Evolutionary conservation across 352 stramenopile species (phyloP).

Genomic region (Thraustochytrium sp.): DNA sequence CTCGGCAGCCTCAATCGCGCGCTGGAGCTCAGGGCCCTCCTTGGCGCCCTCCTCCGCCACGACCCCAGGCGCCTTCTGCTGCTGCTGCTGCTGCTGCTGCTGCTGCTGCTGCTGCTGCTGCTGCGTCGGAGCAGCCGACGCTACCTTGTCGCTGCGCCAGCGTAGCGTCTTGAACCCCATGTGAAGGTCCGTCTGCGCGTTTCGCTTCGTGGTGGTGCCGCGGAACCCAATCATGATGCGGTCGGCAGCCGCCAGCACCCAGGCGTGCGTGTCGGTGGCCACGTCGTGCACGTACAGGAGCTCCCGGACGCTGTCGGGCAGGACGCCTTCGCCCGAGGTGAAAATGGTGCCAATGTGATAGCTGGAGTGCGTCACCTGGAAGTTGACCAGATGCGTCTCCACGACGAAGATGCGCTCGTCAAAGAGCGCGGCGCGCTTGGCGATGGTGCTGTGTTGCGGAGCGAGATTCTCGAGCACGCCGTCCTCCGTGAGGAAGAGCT

Average conservation of each 20-base stretch:
- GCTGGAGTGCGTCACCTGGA: background rate
- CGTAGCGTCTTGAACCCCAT: background rate
- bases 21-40: too few species aligned
- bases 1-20: background rate
- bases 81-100: background rate
- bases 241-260: background rate
- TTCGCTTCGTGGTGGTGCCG: background rate
- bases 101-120: background rate
- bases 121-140: too few species aligned
- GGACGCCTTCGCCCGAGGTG: background rate
- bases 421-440: background rate
- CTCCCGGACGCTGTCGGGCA: background rate
- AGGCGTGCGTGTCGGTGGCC: slow-evolving; percentile 23
- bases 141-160: too few species aligned
- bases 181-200: slow-evolving; percentile 19
- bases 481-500: background rate
- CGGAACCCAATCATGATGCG: background rate
- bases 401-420: background rate
- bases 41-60: too few species aligned
- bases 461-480: background rate
- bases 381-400: background rate
- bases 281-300: background rate
- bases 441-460: background rate
- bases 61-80: too few species aligned
- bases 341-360: slow-evolving; percentile 11